phyloP scores from a whole-genome alignment of 192 early-diverging fungal genomes.

The Backusella tuberculispora region DNA sequence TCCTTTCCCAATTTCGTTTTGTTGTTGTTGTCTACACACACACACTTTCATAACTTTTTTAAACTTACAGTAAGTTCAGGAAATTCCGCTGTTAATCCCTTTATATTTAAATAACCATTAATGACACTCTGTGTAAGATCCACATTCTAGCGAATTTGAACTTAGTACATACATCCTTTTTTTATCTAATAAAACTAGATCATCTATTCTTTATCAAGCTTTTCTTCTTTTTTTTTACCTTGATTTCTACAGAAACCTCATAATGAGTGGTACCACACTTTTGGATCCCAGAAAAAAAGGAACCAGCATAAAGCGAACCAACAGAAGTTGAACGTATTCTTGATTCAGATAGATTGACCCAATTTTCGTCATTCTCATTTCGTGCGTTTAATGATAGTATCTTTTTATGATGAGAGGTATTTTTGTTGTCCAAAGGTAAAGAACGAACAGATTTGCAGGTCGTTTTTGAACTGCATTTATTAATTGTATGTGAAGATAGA shows the following conservation, averaged over 20 bases:
- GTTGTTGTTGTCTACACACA: not conserved
- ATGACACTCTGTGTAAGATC: conserved; percentile 70
- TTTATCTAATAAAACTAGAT: not conserved
- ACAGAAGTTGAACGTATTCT: conserved; percentile 10
- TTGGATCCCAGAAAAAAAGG: conserved; percentile 67
- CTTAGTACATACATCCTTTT: not conserved
- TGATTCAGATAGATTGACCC: conserved; percentile 24
- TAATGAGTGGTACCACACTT: conserved; percentile 62
- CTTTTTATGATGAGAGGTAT: not conserved
- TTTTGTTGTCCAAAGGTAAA: not conserved
- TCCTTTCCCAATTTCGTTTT: not conserved
- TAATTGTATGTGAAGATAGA: not conserved
- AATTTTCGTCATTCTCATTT: conserved; percentile 19
- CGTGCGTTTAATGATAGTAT: not conserved
- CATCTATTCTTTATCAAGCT: not conserved
- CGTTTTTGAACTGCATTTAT: not conserved
- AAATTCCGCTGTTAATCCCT: conserved; percentile 75
- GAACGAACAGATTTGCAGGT: not conserved
- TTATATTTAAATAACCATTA: conserved; percentile 80
- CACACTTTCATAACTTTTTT: not conserved
- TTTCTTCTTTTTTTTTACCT: conserved; percentile 52
- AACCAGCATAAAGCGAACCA: conserved; percentile 60
- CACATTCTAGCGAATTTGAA: conserved; percentile 53
- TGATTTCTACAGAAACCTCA: conserved; percentile 70
- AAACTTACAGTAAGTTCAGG: conserved; percentile 64